A percentile compares a stretch with the other conserved stretches of the same genome.
Conservation (phyloP, 352 stramenopile species). For the Globisporangium nodosum region DNA sequence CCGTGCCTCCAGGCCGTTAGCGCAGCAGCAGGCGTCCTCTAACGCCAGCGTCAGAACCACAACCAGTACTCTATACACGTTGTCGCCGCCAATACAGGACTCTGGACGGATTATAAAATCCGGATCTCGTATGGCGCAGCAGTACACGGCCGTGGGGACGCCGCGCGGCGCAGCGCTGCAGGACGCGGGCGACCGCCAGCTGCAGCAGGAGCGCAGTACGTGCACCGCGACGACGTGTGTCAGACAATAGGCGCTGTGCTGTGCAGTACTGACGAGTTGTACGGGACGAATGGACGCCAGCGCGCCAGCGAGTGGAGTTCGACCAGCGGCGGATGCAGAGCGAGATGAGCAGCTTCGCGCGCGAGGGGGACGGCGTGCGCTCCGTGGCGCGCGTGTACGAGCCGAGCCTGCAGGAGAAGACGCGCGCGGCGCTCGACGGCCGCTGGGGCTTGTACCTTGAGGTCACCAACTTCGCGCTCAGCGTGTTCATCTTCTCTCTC, state of each 20-base stretch:
- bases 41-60: too few species aligned
- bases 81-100: too few species aligned
- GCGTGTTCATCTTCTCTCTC: constrained; percentile 48
- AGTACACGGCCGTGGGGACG: not conserved
- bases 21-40: too few species aligned
- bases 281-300: not conserved
- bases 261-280: too few species aligned
- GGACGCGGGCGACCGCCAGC: not conserved
- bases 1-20: too few species aligned
- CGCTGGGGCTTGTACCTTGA: constrained; percentile 42
- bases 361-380: constrained; percentile 13
- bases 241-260: not conserved
- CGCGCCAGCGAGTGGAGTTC: constrained; percentile 17
- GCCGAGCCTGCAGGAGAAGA: constrained; percentile 38
- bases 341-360: constrained; percentile 16
- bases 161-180: not conserved
- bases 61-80: too few species aligned
- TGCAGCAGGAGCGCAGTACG: constrained; percentile 1
- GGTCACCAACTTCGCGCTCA: constrained; percentile 51
- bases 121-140: not conserved
- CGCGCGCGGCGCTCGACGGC: constrained; percentile 26
- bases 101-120: too few species aligned
- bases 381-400: constrained; percentile 39
- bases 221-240: not conserved
- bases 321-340: constrained; percentile 14